These are phyloP conservation scores for Dryas octopetala DNA, from an alignment of 306 rosid genomes.

Conservation along the genomic window DNA sequence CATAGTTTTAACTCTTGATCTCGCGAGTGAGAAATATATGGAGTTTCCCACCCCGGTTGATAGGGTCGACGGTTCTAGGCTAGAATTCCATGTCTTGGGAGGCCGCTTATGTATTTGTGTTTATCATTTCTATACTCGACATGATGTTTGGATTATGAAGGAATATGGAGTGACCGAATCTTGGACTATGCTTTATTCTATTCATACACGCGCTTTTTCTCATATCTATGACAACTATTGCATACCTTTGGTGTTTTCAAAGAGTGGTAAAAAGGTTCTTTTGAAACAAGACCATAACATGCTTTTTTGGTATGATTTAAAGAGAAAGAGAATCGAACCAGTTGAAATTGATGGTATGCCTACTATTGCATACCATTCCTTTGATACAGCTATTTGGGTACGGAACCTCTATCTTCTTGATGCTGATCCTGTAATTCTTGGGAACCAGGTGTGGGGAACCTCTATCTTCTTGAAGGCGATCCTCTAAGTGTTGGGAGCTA, in stretches of 20 bases:
- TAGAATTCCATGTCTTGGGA: not conserved
- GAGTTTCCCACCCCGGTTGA: not conserved
- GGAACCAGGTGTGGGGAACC: too few relatives aligned
- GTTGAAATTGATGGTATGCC: not conserved
- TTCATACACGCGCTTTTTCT: too few relatives aligned
- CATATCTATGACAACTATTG: too few relatives aligned
- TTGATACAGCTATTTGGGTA: too few relatives aligned
- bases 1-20: not conserved
- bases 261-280: not conserved
- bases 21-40: not conserved
- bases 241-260: not conserved
- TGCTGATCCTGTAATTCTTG: too few relatives aligned
- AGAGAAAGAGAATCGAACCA: not conserved
- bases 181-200: not conserved
- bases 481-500: too few relatives aligned
- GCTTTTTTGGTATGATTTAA: not conserved
- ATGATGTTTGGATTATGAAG: not conserved
- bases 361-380: too few relatives aligned
- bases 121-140: not conserved
- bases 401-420: too few relatives aligned
- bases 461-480: too few relatives aligned
- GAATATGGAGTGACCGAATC: not conserved
- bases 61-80: fast-evolving
- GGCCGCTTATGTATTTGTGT: not conserved
- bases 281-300: too few relatives aligned